These are phyloP conservation scores for Abelmoschus esculentus DNA, from an alignment of 345 rosid species.

Conservation along the genomic window DNA sequence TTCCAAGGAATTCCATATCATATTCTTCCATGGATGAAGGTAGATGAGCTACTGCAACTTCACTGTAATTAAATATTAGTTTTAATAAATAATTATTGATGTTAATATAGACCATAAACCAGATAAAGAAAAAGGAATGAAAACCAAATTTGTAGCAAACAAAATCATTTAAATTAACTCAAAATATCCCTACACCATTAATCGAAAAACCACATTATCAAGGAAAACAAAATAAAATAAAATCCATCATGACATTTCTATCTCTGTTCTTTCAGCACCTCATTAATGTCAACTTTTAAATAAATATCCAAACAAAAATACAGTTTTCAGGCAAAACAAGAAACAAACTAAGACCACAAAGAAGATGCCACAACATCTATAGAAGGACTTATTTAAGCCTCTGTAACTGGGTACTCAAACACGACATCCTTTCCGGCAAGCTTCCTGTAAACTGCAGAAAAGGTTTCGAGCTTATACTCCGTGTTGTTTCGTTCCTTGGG, in stretches of 20 bases:
- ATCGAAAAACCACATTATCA: too few relatives aligned
- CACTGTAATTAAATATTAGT: background rate
- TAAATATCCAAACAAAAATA: background rate
- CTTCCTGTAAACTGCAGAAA: conserved; percentile 74
- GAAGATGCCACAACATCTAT: background rate
- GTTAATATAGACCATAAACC: too few relatives aligned
- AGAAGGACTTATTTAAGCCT: conserved; percentile 29
- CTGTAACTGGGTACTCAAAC: conserved; percentile 61
- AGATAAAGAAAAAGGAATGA: too few relatives aligned
- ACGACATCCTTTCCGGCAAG: conserved; percentile 73
- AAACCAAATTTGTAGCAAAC: too few relatives aligned
- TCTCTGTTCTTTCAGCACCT: background rate
- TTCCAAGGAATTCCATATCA: conserved; percentile 73
- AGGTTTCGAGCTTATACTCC: conserved; percentile 70
- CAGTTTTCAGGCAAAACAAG: background rate
- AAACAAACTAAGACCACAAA: background rate
- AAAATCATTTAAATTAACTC: too few relatives aligned
- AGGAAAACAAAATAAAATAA: background rate
- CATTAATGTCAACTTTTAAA: background rate
- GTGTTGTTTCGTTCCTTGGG: conserved; percentile 75
- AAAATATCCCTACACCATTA: too few relatives aligned
- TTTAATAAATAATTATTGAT: too few relatives aligned
- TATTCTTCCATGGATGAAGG: conserved; percentile 80
- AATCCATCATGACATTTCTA: background rate
- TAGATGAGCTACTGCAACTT: conserved; percentile 32